Percentiles rank a stretch among this genome's conserved stretches.
Conservation (phyloP, 2,329 filamentous ascomycete species). For the Aspergillus unguis region DNA sequence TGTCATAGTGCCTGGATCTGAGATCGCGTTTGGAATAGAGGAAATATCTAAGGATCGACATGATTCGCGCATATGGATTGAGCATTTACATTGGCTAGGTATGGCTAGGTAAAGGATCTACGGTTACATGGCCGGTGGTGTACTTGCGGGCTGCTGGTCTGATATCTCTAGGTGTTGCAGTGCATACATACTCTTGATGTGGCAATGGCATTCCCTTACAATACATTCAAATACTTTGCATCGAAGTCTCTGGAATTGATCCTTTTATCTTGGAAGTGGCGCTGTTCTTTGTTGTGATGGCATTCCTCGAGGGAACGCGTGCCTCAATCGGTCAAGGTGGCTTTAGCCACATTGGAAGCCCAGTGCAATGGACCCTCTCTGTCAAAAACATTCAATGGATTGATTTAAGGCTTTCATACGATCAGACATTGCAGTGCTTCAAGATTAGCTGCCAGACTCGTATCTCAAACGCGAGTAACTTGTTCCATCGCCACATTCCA, state of each 20-base stretch:
- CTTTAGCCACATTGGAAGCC: too few species aligned
- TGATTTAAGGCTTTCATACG: too few species aligned
- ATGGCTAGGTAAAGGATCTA: neutral
- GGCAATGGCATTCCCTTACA: neutral
- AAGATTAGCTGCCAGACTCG: too few species aligned
- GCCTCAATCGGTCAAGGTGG: too few species aligned
- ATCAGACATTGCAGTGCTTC: too few species aligned
- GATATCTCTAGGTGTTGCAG: neutral
- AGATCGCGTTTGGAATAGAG: too few species aligned
- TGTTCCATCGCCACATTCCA: conserved; percentile 2
- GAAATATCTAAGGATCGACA: too few species aligned
- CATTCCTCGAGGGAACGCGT: too few species aligned
- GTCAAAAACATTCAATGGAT: too few species aligned
- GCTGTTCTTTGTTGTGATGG: too few species aligned
- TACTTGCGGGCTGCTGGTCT: neutral
- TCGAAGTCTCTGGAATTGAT: neutral
- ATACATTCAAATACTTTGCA: neutral
- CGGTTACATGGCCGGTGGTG: neutral
- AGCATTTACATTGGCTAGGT: neutral
- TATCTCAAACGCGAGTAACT: too few species aligned
- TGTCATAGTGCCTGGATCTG: neutral
- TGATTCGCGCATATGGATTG: neutral
- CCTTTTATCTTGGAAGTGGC: neutral
- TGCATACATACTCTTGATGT: neutral
- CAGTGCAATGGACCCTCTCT: too few species aligned